Evolutionary conservation across 2,329 filamentous ascomycete genomes (phyloP).

Genomic region (Cordyceps farinosa): DNA sequence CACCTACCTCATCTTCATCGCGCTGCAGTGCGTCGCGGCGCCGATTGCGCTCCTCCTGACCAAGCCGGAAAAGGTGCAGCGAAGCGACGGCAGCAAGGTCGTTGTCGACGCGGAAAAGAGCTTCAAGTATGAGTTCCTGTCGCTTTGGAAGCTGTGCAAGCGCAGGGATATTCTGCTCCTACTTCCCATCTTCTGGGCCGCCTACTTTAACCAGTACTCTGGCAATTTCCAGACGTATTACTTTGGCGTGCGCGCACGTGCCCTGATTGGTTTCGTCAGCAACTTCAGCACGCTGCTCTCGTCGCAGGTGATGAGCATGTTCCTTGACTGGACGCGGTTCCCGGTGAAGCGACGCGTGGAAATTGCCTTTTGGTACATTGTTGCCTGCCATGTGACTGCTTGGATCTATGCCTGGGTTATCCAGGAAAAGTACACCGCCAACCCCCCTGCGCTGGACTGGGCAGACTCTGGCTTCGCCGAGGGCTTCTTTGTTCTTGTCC

Average conservation of each 20-base stretch:
- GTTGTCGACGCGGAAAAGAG: slow-evolving; percentile 23
- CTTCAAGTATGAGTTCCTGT: slow-evolving; percentile 24
- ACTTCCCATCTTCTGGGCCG: slow-evolving; percentile 27
- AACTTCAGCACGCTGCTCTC: slow-evolving; percentile 36
- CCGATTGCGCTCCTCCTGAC: slow-evolving; percentile 28
- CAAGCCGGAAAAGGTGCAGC: slow-evolving; percentile 27
- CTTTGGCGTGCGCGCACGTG: slow-evolving; percentile 40
- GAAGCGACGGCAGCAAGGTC: slow-evolving; percentile 27
- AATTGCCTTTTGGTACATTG: slow-evolving; percentile 43
- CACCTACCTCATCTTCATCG: slow-evolving; percentile 30
- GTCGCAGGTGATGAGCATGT: slow-evolving; percentile 41
- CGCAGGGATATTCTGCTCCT: slow-evolving; percentile 24
- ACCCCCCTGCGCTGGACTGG: slow-evolving; percentile 39
- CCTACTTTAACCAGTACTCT: slow-evolving; percentile 31
- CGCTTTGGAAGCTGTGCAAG: slow-evolving; percentile 22
- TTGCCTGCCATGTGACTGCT: slow-evolving; percentile 41
- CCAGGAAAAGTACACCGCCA: slow-evolving; percentile 46
- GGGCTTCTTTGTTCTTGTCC: slow-evolving; percentile 45
- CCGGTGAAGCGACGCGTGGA: slow-evolving; percentile 39
- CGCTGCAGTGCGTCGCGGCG: slow-evolving; percentile 27
- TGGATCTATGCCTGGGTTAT: slow-evolving; percentile 53
- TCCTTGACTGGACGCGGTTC: slow-evolving; percentile 40
- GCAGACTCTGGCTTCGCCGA: slow-evolving; percentile 40
- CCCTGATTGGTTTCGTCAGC: slow-evolving; percentile 43
- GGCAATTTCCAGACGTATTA: slow-evolving; percentile 47